phyloP scores from a whole-genome alignment of 2,329 filamentous ascomycete genomes.

The Sclerotinia borealis region DNA sequence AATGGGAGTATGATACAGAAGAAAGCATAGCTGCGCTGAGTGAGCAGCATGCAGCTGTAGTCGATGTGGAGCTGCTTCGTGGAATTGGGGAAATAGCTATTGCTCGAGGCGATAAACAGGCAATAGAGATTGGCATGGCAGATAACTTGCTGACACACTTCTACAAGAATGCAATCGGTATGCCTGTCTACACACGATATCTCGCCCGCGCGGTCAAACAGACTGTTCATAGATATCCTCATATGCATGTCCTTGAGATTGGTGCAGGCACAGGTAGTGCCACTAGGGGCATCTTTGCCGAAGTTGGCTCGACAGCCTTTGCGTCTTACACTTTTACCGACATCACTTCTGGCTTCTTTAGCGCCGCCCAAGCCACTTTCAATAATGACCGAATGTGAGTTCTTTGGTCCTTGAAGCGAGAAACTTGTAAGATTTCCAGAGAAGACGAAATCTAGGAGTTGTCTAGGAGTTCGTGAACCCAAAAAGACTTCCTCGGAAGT shows the following conservation, averaged over 20 bases:
- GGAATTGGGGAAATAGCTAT: constrained; percentile 20
- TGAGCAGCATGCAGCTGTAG: background rate
- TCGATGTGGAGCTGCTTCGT: constrained; percentile 18
- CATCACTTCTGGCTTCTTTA: constrained; percentile 34
- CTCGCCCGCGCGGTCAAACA: constrained; percentile 9
- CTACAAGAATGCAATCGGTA: constrained; percentile 19
- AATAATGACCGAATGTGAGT: no score
- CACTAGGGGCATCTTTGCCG: background rate
- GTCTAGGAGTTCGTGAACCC: no score
- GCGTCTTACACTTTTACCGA: constrained; percentile 26
- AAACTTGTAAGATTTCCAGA: no score
- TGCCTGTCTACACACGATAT: background rate
- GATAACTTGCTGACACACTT: constrained; percentile 18
- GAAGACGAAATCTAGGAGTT: background rate
- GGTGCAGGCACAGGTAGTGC: constrained; percentile 6
- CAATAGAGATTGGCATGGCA: constrained; percentile 21
- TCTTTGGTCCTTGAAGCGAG: no score
- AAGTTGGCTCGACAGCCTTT: constrained; percentile 1
- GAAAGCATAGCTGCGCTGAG: background rate
- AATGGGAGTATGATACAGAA: background rate
- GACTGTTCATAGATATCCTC: background rate
- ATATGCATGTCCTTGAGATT: constrained; percentile 11
- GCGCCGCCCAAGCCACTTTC: background rate
- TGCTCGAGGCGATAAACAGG: constrained; percentile 18
- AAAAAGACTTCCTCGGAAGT: constrained; percentile 29